Evolutionary conservation across 345 rosid species (phyloP), one percentile per base, ranked within the genome.

Genomic region (Lumnitzera racemosa): DNA sequence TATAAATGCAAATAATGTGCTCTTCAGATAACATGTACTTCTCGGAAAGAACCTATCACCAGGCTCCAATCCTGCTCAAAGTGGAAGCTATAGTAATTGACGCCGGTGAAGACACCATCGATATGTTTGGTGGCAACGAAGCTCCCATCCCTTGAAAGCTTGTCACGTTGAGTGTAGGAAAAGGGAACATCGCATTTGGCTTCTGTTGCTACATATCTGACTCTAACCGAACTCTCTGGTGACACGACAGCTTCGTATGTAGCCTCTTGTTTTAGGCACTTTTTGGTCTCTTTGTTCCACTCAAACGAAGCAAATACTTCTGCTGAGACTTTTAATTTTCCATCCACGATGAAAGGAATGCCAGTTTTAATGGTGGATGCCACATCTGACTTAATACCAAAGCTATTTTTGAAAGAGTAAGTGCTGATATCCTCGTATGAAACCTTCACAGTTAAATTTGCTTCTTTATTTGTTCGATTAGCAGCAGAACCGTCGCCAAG

Each of bases 161-260:
- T 16, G 52, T 49, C 52, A 11, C 52, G 52, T 11, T 49, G 52
- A 49, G 52, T 49, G 17, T 49, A 49, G 15, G 52, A 49, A 49
- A 49, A 49, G 5, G 52, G 52, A 49, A 49, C 52, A 16, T 49
- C 12, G 52, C 52, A 49, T 13, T 13, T 13, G 17, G 8, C 52
- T 49, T 49, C 4, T 11, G 52, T 49, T 13, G 52, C 52, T 49
- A 49, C 11, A 50, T 13, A 5, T 11, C 46, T 14, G 24, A 62
- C 57, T 10, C 31, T 52, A 49, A 62, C 51, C 31, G 29, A 31
- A 2, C 16, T 62, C 58, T 11, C 52, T 2, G 66, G 58, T 11
- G 66, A 16, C 58, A 62, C 66, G 0, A 11, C 20, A 14, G 53
- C 50, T 17, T 16, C 46, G n/a, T 52, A 52, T 2, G 49, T 31